phyloP scores from a whole-genome alignment of 108 stramenopile species.

The Skeletonema grethae region DNA sequence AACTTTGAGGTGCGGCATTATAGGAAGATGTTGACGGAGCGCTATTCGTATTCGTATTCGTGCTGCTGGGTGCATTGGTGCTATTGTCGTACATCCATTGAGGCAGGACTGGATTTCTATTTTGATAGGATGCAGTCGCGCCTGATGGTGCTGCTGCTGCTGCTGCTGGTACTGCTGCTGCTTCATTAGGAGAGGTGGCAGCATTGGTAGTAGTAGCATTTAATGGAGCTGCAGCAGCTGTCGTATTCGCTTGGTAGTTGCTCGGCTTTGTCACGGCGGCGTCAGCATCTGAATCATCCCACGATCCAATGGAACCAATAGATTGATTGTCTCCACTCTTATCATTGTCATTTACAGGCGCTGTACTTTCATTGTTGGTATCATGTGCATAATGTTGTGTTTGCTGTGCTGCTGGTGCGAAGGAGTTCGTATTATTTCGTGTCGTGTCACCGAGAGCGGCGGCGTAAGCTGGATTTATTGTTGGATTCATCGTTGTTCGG shows the following conservation, averaged over 20 bases:
- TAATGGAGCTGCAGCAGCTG: not conserved
- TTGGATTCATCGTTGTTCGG: not conserved
- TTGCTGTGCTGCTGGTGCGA: not conserved
- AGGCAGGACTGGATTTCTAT: slow-evolving; percentile 23
- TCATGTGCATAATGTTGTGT: not conserved
- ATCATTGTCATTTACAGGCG: not conserved
- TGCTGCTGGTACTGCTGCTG: not conserved
- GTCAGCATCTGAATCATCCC: not conserved
- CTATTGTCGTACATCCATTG: slow-evolving; percentile 17
- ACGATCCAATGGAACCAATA: not conserved
- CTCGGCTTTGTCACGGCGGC: not conserved
- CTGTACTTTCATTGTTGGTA: not conserved
- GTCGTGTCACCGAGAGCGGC: not conserved
- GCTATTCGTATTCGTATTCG: not conserved
- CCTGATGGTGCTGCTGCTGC: not conserved
- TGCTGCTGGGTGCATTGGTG: not conserved
- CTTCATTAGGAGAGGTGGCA: not conserved
- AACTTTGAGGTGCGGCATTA: not conserved
- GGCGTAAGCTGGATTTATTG: not conserved
- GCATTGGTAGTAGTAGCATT: not conserved
- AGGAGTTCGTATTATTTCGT: not conserved
- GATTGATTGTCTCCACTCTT: not conserved
- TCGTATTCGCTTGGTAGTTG: not conserved
- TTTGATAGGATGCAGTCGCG: slow-evolving; percentile 15
- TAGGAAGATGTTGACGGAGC: not conserved